phyloP scores from a whole-genome alignment of 2,329 filamentous ascomycete species.

The Xylariaceae sp. region DNA sequence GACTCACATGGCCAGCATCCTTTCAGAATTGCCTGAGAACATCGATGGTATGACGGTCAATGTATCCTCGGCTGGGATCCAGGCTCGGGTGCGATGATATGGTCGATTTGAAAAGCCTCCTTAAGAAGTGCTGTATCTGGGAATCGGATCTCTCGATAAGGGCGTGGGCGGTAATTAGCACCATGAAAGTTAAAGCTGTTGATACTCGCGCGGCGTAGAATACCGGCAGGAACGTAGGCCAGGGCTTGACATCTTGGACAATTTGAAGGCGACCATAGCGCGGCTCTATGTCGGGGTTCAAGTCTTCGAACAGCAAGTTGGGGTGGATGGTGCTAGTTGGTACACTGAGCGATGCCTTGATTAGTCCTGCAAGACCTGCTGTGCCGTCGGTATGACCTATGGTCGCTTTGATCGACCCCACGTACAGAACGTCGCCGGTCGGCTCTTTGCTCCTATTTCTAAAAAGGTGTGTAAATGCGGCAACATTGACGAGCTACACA shows the following conservation, averaged over 20 bases:
- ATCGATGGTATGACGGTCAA: no score
- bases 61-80: no score
- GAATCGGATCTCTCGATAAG: constrained; percentile 22
- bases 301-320: constrained; percentile 3
- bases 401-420: constrained; percentile 14
- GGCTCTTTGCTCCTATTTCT: no score
- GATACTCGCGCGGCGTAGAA: constrained; percentile 17
- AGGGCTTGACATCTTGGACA: neutral
- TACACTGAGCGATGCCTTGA: constrained; percentile 9
- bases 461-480: no score
- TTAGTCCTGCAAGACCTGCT: constrained; percentile 14
- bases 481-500: neutral
- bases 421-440: constrained; percentile 3
- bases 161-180: constrained; percentile 20
- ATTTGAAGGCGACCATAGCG: constrained; percentile 7
- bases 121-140: no score
- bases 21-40: no score
- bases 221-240: constrained; percentile 5
- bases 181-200: constrained; percentile 24
- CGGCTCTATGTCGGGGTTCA: constrained; percentile 7
- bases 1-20: no score
- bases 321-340: constrained; percentile 8
- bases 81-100: no score
- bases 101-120: no score
- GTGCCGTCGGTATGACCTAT: constrained; percentile 16